Base-by-base conservation (phyloP, 768 basidiomycete genomes). In the Suillus brevipes region DNA sequence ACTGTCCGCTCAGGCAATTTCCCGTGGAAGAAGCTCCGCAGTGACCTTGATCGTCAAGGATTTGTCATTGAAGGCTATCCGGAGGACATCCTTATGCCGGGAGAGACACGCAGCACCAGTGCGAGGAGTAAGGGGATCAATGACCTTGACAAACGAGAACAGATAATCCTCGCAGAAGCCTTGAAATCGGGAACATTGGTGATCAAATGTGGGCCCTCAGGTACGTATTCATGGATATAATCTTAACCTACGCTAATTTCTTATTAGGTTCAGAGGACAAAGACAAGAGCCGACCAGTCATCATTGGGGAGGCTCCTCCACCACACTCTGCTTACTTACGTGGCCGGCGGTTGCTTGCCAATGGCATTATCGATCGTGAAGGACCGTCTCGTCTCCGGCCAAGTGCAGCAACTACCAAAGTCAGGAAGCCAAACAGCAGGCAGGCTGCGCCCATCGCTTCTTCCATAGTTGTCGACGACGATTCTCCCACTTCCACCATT, bases 341-440 rank as follows among this genome's bases (percentile, higher is more conserved):
- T 1, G 6, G 40, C 40, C 40, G 1, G 40, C 16, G 2, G 43
- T 45, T 45, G 43, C 43, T 45, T 45, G 43, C 43, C 43, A 45
- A 45, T 45, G 43, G 43, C 20, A 10, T 45, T 1, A 45, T 45
- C 0, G 8, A 45, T 45, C 20, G 1, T 45, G 43, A 45, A 45
- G 20, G 20, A 20, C 43, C 43, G 1, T 45, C 43, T 45, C 20
- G 4, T 45, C 43, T 45, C 43, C 20, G 4, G 43, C 43, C 5
- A 45, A 45, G 43, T 45, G 43, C 43, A 45, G 43, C 20, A 0
- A 45, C 43, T 0, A 45, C 43, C 43, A 45, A 45, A 45, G 43
- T n/a, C 43, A 45, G 43, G 43, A 45, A 45, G 85, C 20, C 43
- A 0, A 45, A 45, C 1, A 1, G 9, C 43, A 45, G 43, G n/a